Conservation (phyloP, 1,284 basidiomycete species). For the Leccinum huronense region DNA sequence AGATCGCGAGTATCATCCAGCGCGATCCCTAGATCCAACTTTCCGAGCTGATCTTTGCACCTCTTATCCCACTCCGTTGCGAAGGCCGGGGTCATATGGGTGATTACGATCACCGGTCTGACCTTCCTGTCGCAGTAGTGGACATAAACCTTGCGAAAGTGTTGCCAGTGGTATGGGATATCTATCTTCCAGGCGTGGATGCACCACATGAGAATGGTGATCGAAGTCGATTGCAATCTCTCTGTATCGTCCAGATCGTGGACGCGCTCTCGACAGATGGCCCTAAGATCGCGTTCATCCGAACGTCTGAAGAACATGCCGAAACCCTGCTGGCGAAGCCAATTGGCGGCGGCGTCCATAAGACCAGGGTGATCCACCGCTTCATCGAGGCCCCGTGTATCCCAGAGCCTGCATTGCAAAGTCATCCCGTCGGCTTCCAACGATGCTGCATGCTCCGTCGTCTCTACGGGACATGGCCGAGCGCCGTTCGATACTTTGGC, state of each 20-base stretch:
- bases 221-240: slow-evolving; percentile 6
- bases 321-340: slow-evolving; percentile 30
- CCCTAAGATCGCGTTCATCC: slow-evolving; percentile 24
- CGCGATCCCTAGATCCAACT: slow-evolving; percentile 14
- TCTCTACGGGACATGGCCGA: slow-evolving; percentile 26
- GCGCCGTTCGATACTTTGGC: slow-evolving; percentile 30
- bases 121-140: slow-evolving; percentile 27
- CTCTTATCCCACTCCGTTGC: slow-evolving; percentile 23
- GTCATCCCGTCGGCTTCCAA: slow-evolving; percentile 10
- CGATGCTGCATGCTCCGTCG: slow-evolving; percentile 16
- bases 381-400: slow-evolving; percentile 32
- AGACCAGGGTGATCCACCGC: slow-evolving; percentile 27
- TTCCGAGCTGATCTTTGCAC: slow-evolving; percentile 19
- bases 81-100: slow-evolving; percentile 26
- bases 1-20: slow-evolving; percentile 1
- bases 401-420: slow-evolving; percentile 24
- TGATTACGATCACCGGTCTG: slow-evolving; percentile 30
- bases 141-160: slow-evolving; percentile 30
- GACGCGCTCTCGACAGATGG: slow-evolving; percentile 22
- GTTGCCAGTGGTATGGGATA: slow-evolving; percentile 27
- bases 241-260: slow-evolving; percentile 15
- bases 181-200: slow-evolving; percentile 35
- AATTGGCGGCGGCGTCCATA: slow-evolving; percentile 23
- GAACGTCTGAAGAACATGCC: slow-evolving; percentile 19
- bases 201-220: slow-evolving; percentile 28